Percentiles rank a stretch among this genome's conserved stretches.
phyloP scores from a whole-genome alignment of 495 filamentous ascomycete genomes.

The Penicillium malachiteum region DNA sequence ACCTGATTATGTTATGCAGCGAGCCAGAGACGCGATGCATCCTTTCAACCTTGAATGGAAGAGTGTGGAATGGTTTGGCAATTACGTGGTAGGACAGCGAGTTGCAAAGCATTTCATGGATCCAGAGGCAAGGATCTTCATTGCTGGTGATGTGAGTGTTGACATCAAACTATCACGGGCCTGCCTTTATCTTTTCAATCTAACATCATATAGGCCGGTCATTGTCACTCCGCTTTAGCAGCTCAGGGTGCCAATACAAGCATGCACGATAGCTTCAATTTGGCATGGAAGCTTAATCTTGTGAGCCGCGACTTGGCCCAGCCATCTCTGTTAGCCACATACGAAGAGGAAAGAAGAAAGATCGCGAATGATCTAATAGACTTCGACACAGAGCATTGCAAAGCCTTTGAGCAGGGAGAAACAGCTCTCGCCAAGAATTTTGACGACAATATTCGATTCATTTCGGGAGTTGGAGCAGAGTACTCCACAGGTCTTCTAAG shows the following conservation, averaged over 20 bases:
- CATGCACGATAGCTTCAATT: conserved; percentile 77
- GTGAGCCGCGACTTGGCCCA: conserved; percentile 61
- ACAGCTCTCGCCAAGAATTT: conserved; percentile 61
- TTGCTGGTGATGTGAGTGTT: conserved; percentile 67
- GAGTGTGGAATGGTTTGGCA: conserved; percentile 57
- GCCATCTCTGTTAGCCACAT: conserved; percentile 64
- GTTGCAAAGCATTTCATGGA: conserved; percentile 69
- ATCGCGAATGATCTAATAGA: conserved; percentile 71
- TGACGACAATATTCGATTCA: conserved; percentile 64
- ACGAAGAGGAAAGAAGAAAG: conserved; percentile 68
- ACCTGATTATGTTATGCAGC: conserved; percentile 64
- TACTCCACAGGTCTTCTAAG: conserved; percentile 62
- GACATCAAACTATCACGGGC: no score
- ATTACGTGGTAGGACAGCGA: conserved; percentile 69
- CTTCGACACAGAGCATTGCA: conserved; percentile 63
- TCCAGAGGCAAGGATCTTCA: conserved; percentile 64
- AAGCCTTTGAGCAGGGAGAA: conserved; percentile 58
- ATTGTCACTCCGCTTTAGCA: conserved; percentile 85
- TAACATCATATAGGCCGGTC: conserved; percentile 40
- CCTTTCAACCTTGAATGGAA: conserved; percentile 73
- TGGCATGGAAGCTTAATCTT: conserved; percentile 80
- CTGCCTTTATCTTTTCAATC: neutral
- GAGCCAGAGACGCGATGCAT: conserved; percentile 63
- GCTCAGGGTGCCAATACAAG: conserved; percentile 86
- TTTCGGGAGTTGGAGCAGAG: conserved; percentile 63